A percentile compares a stretch with the other conserved stretches of the same genome.
Evolutionary conservation across 371 early-diverging fungal genomes (phyloP).

Genomic region (Mitosporidium daphniae): DNA sequence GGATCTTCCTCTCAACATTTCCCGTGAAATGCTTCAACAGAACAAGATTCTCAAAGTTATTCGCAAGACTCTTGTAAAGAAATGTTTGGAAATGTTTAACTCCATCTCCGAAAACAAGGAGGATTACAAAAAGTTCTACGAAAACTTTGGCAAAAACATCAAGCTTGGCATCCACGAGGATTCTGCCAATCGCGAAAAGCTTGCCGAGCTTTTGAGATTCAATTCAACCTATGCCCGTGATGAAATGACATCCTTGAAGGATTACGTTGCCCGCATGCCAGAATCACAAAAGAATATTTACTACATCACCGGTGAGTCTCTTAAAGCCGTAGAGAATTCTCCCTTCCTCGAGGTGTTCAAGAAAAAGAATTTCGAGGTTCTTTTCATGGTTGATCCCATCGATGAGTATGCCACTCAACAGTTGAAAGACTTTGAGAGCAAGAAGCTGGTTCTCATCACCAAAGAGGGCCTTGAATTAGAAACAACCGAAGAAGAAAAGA

Average conservation of each 20-base stretch:
- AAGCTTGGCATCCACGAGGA: conserved; percentile 54
- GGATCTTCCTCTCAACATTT: conserved; percentile 69
- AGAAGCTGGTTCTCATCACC: conserved; percentile 33
- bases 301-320: conserved; percentile 27
- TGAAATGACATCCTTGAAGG: conserved; percentile 28
- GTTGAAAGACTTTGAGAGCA: conserved; percentile 29
- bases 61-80: conserved; percentile 37
- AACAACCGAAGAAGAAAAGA: conserved; percentile 14
- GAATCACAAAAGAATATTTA: conserved; percentile 49
- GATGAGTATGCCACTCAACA: conserved; percentile 63
- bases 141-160: conserved; percentile 16
- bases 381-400: conserved; percentile 49
- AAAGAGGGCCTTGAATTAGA: conserved; percentile 36
- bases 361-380: conserved; percentile 47
- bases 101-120: conserved; percentile 24
- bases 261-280: conserved; percentile 47
- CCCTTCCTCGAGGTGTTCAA: conserved; percentile 48
- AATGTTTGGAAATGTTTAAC: conserved; percentile 41
- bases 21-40: conserved; percentile 68
- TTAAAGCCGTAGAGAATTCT: conserved; percentile 26
- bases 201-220: conserved; percentile 38
- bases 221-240: conserved; percentile 8
- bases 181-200: conserved; percentile 19
- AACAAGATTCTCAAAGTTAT: conserved; percentile 31
- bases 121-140: conserved; percentile 24